Evolutionary conservation across 345 rosid species (phyloP).

Genomic region (Lumnitzera littorea): DNA sequence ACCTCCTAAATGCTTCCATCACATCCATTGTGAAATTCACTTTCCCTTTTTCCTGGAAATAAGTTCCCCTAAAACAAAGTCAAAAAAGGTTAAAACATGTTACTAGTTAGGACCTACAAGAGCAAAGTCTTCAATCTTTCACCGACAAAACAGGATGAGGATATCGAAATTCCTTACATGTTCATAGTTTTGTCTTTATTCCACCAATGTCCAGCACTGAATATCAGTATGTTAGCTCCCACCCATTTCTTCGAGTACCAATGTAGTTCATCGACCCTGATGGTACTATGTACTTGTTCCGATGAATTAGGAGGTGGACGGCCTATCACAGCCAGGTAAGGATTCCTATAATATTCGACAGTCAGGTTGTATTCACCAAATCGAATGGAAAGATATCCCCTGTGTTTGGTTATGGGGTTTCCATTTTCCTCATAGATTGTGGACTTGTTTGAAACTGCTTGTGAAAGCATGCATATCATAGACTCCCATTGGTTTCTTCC

Average conservation of each 20-base stretch:
- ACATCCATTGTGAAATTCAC: slow-evolving; percentile 53
- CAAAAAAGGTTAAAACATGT: background rate
- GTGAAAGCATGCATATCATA: slow-evolving; percentile 62
- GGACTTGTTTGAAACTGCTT: slow-evolving; percentile 48
- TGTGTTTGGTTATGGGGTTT: slow-evolving; percentile 69
- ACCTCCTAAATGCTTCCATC: slow-evolving; percentile 61
- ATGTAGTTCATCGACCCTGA: slow-evolving; percentile 58
- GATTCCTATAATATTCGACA: slow-evolving; percentile 69
- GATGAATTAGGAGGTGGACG: slow-evolving; percentile 52
- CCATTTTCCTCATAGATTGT: slow-evolving; percentile 62
- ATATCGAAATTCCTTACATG: background rate
- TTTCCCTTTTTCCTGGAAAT: slow-evolving; percentile 59
- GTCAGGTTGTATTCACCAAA: slow-evolving; percentile 66
- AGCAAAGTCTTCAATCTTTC: background rate
- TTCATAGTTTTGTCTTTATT: slow-evolving; percentile 52
- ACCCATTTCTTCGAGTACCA: slow-evolving; percentile 60
- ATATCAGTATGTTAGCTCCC: slow-evolving; percentile 62
- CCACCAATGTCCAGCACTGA: slow-evolving; percentile 92
- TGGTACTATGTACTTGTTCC: slow-evolving; percentile 21
- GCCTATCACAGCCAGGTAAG: slow-evolving; percentile 52
- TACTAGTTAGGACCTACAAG: background rate
- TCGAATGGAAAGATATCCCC: slow-evolving; percentile 73
- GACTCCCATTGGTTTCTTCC: slow-evolving; percentile 98
- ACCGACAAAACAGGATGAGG: no score
- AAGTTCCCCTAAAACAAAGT: slow-evolving; percentile 40